Conservation (phyloP, 1,139 yeast species). For the Candida smagusa region DNA sequence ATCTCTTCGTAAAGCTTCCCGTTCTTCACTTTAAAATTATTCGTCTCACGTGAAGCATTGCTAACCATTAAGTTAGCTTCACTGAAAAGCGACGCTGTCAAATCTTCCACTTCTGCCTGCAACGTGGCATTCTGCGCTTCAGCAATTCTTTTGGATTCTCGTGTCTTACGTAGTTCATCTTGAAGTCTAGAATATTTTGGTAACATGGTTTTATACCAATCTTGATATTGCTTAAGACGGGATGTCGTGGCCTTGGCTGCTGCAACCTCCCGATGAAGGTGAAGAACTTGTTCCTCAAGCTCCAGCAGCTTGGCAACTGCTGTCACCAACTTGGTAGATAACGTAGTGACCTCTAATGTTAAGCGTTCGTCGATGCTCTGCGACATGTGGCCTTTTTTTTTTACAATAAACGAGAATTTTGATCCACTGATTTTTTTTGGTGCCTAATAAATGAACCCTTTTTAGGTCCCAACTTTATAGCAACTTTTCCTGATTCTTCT, state of each 20-base stretch:
- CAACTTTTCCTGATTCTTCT: not conserved
- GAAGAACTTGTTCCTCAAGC: slow-evolving; percentile 42
- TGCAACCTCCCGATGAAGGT: slow-evolving; percentile 30
- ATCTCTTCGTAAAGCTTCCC: slow-evolving; percentile 61
- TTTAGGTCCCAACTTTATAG: too few relatives aligned
- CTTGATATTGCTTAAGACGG: slow-evolving; percentile 24
- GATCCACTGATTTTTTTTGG: too few relatives aligned
- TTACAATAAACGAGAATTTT: not conserved
- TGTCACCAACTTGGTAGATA: slow-evolving; percentile 59
- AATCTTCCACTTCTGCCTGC: slow-evolving; percentile 71
- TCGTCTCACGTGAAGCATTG: slow-evolving; percentile 61
- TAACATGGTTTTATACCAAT: slow-evolving; percentile 26
- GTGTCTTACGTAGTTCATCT: slow-evolving; percentile 29
- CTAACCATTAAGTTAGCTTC: slow-evolving; percentile 82
- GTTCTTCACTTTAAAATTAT: slow-evolving; percentile 51
- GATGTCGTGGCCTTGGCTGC: slow-evolving; percentile 21
- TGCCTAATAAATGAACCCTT: not conserved
- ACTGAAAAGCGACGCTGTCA: slow-evolving; percentile 69
- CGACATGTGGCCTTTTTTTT: slow-evolving; percentile 2
- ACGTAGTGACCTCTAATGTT: slow-evolving; percentile 52
- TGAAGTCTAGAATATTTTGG: slow-evolving; percentile 30
- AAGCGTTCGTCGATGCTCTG: slow-evolving; percentile 30
- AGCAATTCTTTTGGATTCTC: slow-evolving; percentile 40
- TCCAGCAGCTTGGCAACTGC: slow-evolving; percentile 58
- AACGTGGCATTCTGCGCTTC: slow-evolving; percentile 58